Conservation (phyloP, 1,139 yeast genomes). For the Yamadazyma blattariae region DNA sequence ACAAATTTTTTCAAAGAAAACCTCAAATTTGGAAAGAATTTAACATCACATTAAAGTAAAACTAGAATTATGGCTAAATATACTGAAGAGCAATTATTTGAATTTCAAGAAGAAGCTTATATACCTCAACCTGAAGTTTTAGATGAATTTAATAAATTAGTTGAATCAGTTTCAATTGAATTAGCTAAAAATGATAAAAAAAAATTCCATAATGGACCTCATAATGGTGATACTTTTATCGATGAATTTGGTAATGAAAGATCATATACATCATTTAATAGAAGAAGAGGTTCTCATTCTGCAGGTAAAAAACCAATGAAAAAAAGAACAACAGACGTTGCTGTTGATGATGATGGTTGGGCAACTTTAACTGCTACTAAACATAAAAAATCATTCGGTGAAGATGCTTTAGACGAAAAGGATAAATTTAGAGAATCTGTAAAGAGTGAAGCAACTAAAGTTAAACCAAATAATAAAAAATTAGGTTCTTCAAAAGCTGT, state of each 20-base stretch:
- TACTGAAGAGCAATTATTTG: conserved; percentile 67
- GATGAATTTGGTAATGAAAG: conserved; percentile 49
- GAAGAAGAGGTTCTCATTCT: conserved; percentile 61
- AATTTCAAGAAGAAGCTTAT: conserved; percentile 53
- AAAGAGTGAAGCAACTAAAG: conserved; percentile 45
- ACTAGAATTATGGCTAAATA: conserved; percentile 49
- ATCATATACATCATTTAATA: conserved; percentile 48
- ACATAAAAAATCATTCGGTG: conserved; percentile 48
- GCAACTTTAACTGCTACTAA: conserved; percentile 56
- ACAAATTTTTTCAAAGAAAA: conserved; percentile 1
- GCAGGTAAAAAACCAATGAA: conserved; percentile 49
- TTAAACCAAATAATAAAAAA: conserved; percentile 70
- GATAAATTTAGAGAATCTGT: conserved; percentile 45
- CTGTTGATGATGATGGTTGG: conserved; percentile 79
- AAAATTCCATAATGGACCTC: conserved; percentile 18
- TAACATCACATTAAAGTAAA: background rate
- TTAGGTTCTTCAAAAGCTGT: conserved; percentile 72
- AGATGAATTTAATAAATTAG: conserved; percentile 60
- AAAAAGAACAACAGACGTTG: conserved; percentile 53
- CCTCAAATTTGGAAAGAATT: too few species aligned
- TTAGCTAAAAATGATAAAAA: conserved; percentile 25
- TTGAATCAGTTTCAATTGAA: conserved; percentile 54
- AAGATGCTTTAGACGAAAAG: conserved; percentile 46
- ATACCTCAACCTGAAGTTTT: conserved; percentile 62
- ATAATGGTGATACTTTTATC: conserved; percentile 48